These are phyloP conservation scores for Auricularia sp. DNA, from an alignment of 768 basidiomycete genomes.

Conservation along the genomic window DNA sequence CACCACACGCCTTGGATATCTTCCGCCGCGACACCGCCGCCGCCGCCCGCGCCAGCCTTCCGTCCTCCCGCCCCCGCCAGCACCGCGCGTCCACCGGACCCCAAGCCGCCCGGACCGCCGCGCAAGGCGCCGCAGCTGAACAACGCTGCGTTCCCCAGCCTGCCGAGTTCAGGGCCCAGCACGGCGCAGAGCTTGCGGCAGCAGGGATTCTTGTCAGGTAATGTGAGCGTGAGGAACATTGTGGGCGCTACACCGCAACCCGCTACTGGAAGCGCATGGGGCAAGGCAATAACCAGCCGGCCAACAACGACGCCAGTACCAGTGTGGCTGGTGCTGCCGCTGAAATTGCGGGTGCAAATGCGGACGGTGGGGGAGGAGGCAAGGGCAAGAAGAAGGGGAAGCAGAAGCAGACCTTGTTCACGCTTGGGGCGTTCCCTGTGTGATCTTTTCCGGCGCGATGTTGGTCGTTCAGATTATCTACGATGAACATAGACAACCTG, in stretches of 20 bases:
- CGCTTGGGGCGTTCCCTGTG: slow-evolving; percentile 38
- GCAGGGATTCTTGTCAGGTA: slow-evolving; percentile 1
- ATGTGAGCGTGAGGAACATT: background rate
- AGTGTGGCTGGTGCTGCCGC: slow-evolving; percentile 4
- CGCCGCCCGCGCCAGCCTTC: background rate
- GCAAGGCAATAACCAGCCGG: slow-evolving; percentile 6
- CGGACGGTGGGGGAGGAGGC: slow-evolving; percentile 12
- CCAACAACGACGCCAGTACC: slow-evolving; percentile 7
- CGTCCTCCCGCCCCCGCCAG: too few relatives aligned
- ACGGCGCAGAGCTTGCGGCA: background rate
- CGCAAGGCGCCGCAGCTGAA: background rate
- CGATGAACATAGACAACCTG: too few relatives aligned
- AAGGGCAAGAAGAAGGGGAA: slow-evolving; percentile 62
- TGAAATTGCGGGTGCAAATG: slow-evolving; percentile 7
- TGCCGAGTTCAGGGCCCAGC: background rate
- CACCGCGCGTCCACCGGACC: background rate
- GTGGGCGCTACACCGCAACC: slow-evolving; percentile 8
- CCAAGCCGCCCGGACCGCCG: background rate
- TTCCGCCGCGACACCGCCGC: slow-evolving; percentile 4
- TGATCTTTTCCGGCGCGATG: background rate
- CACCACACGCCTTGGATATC: slow-evolving; percentile 58
- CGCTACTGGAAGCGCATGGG: slow-evolving; percentile 7
- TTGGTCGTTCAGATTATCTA: too few relatives aligned
- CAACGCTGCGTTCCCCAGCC: slow-evolving; percentile 5
- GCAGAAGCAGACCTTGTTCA: slow-evolving; percentile 79